A percentile compares a stretch with the other conserved stretches of the same genome.
Evolutionary conservation across 2,329 filamentous ascomycete genomes (phyloP).

Genomic region (Metarhizium rileyi): DNA sequence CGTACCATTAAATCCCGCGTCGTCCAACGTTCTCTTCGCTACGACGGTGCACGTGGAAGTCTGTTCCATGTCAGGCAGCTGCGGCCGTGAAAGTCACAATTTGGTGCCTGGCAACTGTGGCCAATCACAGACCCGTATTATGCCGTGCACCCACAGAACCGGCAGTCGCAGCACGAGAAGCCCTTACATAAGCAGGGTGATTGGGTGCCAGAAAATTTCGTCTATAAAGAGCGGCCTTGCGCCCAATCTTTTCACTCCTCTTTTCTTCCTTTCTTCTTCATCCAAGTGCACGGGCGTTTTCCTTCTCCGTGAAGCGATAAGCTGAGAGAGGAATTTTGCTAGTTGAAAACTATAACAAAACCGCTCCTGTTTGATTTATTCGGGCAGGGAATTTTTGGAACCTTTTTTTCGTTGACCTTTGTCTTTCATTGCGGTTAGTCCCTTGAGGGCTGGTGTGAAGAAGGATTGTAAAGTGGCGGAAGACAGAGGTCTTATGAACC

Average conservation of each 20-base stretch:
- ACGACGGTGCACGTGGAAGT: too few species aligned
- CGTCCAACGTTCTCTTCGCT: too few species aligned
- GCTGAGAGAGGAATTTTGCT: slow-evolving; percentile 76
- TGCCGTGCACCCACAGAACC: neutral
- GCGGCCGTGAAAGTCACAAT: neutral
- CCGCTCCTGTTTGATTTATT: slow-evolving; percentile 57
- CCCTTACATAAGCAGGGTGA: slow-evolving; percentile 6
- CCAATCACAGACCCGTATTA: neutral
- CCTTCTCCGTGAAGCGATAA: slow-evolving; percentile 52
- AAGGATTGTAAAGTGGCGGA: slow-evolving; percentile 19
- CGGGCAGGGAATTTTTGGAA: slow-evolving; percentile 67
- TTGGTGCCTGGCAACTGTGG: neutral
- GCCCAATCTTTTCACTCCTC: slow-evolving; percentile 18
- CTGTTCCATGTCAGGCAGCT: too few species aligned
- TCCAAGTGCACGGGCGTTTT: slow-evolving; percentile 61
- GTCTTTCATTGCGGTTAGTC: slow-evolving; percentile 32
- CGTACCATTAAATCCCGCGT: too few species aligned
- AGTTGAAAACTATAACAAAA: slow-evolving; percentile 77
- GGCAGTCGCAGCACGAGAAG: neutral
- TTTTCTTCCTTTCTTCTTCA: slow-evolving; percentile 37
- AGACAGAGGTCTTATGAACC: too few species aligned
- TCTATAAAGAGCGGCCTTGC: slow-evolving; percentile 24
- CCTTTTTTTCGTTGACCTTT: slow-evolving; percentile 19
- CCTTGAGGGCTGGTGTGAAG: slow-evolving; percentile 27
- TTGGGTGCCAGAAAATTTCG: neutral